phyloP scores from a whole-genome alignment of 2,329 filamentous ascomycete species.

The Stenocarpella maydis region DNA sequence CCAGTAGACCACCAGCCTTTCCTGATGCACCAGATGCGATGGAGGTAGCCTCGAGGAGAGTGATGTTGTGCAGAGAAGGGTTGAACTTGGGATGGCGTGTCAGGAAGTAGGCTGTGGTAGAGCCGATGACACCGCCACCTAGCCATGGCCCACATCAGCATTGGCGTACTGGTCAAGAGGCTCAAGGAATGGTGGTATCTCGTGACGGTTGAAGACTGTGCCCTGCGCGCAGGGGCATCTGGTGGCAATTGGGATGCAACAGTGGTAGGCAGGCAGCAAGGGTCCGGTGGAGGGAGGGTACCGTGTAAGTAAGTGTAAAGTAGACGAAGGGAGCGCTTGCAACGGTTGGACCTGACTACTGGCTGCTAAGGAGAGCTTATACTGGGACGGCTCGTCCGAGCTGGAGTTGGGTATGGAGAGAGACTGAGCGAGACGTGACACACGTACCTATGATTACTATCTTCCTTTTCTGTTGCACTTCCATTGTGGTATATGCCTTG shows the following conservation, averaged over 20 bases:
- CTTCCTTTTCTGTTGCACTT: conserved; percentile 45
- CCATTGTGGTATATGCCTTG: conserved; percentile 38
- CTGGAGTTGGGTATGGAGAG: not conserved
- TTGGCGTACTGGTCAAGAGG: not conserved
- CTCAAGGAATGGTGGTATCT: not conserved
- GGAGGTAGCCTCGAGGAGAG: conserved; percentile 83
- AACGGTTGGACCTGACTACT: not conserved
- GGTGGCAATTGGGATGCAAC: not conserved
- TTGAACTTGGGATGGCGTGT: conserved; percentile 86
- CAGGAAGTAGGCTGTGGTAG: conserved; percentile 89
- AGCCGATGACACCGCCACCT: conserved; percentile 94
- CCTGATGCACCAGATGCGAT: conserved; percentile 93
- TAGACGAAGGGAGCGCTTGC: not conserved
- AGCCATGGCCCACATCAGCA: conserved; percentile 12
- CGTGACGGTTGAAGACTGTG: not conserved
- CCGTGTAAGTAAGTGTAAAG: too few species aligned
- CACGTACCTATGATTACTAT: conserved; percentile 58
- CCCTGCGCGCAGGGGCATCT: not conserved
- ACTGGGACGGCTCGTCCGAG: not conserved
- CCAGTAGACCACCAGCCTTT: conserved; percentile 91
- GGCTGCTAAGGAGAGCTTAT: not conserved
- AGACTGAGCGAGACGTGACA: not conserved
- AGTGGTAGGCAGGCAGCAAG: not conserved
- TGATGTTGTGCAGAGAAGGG: conserved; percentile 77
- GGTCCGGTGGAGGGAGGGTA: not conserved